Evolutionary conservation across 2,329 filamentous ascomycete species (phyloP).

Genomic region (Aspergillus latus): DNA sequence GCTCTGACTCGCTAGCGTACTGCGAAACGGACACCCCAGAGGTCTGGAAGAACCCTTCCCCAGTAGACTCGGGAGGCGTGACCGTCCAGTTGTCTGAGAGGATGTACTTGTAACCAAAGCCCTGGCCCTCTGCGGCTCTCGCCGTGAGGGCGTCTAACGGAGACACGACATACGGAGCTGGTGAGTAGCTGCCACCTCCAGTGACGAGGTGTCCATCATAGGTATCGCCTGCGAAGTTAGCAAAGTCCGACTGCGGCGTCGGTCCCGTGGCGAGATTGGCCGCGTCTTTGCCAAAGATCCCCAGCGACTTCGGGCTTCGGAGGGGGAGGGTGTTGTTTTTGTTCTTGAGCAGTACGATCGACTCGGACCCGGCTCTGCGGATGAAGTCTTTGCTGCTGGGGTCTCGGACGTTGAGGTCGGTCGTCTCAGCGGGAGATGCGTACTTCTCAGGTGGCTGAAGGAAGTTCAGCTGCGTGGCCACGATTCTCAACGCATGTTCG

Average conservation of each 20-base stretch:
- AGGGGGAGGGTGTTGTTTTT: background rate
- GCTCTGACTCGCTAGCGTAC: constrained; percentile 28
- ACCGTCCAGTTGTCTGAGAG: background rate
- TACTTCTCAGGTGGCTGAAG: background rate
- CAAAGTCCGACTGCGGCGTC: background rate
- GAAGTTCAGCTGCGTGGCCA: background rate
- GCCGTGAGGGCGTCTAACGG: background rate
- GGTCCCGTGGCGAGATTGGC: background rate
- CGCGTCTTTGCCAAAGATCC: background rate
- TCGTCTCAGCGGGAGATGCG: background rate
- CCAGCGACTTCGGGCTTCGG: background rate
- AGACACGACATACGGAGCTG: background rate
- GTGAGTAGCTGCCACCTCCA: background rate
- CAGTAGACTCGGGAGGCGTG: background rate
- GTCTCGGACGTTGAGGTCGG: background rate
- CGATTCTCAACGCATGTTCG: background rate
- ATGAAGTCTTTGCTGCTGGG: background rate
- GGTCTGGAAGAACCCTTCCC: background rate
- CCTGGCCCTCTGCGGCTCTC: background rate
- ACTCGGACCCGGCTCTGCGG: background rate
- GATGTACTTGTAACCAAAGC: background rate
- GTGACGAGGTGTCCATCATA: background rate
- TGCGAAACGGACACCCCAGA: background rate
- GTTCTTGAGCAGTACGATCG: background rate
- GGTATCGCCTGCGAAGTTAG: background rate